phyloP scores from a whole-genome alignment of 2,329 filamentous ascomycete genomes.

The Xylariales sp. region DNA sequence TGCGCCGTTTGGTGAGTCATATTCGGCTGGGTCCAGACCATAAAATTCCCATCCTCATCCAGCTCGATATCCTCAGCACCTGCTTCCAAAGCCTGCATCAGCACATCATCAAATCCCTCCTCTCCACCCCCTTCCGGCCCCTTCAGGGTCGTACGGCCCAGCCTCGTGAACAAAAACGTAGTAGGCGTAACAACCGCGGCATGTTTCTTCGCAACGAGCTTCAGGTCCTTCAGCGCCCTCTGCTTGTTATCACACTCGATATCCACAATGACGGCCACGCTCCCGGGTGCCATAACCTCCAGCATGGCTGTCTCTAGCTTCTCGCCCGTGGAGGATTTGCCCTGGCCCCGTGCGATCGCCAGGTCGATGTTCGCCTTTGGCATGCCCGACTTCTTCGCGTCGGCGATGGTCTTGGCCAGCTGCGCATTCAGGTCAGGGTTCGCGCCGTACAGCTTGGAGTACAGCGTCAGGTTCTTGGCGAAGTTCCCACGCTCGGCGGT shows the following conservation, averaged over 20 bases:
- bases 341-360: slow-evolving; percentile 85
- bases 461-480: slow-evolving; percentile 67
- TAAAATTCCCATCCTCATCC: slow-evolving; percentile 63
- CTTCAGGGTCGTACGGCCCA: slow-evolving; percentile 70
- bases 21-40: slow-evolving; percentile 66
- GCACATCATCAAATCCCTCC: slow-evolving; percentile 58
- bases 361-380: slow-evolving; percentile 80
- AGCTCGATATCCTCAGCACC: slow-evolving; percentile 70
- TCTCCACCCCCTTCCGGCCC: slow-evolving; percentile 18
- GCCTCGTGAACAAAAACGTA: slow-evolving; percentile 78
- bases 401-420: slow-evolving; percentile 65
- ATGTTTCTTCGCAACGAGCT: slow-evolving; percentile 63
- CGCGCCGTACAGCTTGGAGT: slow-evolving; percentile 72
- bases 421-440: slow-evolving; percentile 71
- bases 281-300: slow-evolving; percentile 74
- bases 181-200: slow-evolving; percentile 70
- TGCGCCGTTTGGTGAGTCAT: slow-evolving; percentile 61
- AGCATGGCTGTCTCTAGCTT: slow-evolving; percentile 73
- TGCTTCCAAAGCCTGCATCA: slow-evolving; percentile 80
- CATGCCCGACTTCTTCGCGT: slow-evolving; percentile 80
- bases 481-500: slow-evolving; percentile 64
- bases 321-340: slow-evolving; percentile 68
- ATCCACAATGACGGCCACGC: slow-evolving; percentile 71
- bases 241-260: slow-evolving; percentile 78
- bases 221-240: slow-evolving; percentile 69